Evolutionary conservation across 2,329 filamentous ascomycete species (phyloP), one percentile per base, ranked within the genome.

Genomic region (Lachnellula suecica): DNA sequence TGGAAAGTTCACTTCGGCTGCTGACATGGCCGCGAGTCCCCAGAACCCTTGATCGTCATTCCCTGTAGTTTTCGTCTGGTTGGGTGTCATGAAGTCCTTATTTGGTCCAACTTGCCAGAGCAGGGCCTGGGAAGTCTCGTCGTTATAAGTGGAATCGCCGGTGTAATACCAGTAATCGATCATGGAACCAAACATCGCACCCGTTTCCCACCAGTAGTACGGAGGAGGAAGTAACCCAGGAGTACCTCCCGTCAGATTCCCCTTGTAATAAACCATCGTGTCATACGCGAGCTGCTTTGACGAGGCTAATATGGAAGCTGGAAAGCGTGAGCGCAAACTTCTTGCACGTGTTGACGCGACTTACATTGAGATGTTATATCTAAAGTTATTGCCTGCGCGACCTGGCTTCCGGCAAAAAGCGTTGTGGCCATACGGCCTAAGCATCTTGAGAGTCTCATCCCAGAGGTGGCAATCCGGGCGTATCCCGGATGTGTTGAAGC

Each of bases 101-200:
- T 87, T 78, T 2, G 82, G 78, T 49, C 89, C 89, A 48, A 86
- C 83, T 70, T 96, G 91, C 66, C 81, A 85, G 43, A 91, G 76
- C 61, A 96, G 77, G 11, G 81, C 91, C 58, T 88, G 76, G 31
- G 77, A 78, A 15, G 83, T 81, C 38, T 89, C 72, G 15, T 84
- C 73, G 66, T 91, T 91, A 72, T 88, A 94, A 29, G 79, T 77
- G 4, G 77, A 72, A 65, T 93, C 88, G 19, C 84, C 85, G 0
- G 89, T 93, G 67, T 90, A 89, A 66, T 85, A 88, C 88, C 89
- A 95, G 68, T 94, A 94, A 63, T 94, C 88, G 48, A 95, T 77
- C 57, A 94, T 73, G 2, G 86, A 76, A 20, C 81, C 82, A 70
- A 85, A 77, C 75, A 92, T 83, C 51, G 87, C 87, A 47, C 88